Conservation (phyloP, 768 basidiomycete genomes). For the Leccinum subgranulosum region DNA sequence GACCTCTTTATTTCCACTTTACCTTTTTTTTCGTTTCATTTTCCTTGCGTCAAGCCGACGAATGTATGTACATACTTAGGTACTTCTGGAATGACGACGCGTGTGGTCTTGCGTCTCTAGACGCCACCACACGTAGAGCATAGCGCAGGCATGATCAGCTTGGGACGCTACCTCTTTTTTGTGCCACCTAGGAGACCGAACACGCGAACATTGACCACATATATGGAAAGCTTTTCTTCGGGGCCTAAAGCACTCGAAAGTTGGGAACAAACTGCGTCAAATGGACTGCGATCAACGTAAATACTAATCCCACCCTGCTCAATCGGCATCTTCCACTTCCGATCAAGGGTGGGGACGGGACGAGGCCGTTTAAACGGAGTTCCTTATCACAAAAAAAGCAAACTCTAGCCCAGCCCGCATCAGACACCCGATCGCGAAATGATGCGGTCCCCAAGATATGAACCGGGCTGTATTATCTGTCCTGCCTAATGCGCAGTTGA, state of each 20-base stretch:
- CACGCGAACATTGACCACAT: no score
- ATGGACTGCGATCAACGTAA: neutral
- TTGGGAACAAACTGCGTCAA: neutral
- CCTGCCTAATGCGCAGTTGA: neutral
- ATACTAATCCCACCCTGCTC: neutral
- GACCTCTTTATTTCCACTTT: neutral
- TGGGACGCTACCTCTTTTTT: neutral
- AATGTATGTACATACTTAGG: constrained; percentile 12
- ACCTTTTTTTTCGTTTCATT: neutral
- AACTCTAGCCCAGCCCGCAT: neutral
- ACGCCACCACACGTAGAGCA: neutral
- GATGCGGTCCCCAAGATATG: neutral
- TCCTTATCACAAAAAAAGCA: neutral
- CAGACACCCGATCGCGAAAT: neutral
- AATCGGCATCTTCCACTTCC: neutral
- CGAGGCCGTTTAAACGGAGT: neutral
- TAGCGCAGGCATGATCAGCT: neutral
- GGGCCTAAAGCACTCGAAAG: neutral
- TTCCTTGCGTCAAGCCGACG: constrained; percentile 2
- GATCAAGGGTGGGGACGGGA: neutral
- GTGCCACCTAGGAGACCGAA: no score
- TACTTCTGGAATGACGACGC: constrained; percentile 7
- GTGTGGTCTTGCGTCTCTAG: neutral
- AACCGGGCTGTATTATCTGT: neutral
- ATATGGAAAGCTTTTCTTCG: neutral